phyloP scores from a whole-genome alignment of 768 basidiomycete genomes.

The Rickenella mellea region DNA sequence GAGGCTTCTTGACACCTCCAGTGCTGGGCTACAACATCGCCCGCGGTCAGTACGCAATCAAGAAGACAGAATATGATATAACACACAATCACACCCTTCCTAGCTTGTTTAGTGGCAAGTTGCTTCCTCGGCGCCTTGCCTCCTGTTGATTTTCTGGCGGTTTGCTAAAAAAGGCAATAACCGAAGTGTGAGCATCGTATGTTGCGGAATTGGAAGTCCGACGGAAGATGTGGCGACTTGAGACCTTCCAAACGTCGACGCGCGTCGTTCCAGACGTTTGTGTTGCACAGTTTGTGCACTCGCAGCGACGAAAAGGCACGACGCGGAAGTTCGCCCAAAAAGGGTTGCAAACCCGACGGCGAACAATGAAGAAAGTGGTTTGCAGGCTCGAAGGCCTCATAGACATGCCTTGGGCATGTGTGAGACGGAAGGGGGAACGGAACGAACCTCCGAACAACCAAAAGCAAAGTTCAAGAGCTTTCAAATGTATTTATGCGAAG shows the following conservation, averaged over 20 bases:
- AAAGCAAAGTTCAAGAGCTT: background rate
- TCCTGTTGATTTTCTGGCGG: slow-evolving; percentile 4
- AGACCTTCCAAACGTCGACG: background rate
- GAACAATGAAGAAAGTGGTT: background rate
- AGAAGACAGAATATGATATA: slow-evolving; percentile 1
- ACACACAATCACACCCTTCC: slow-evolving; percentile 41
- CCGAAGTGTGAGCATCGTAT: background rate
- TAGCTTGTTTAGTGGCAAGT: slow-evolving; percentile 49
- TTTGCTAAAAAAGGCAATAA: background rate
- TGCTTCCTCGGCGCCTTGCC: slow-evolving; percentile 49
- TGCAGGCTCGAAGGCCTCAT: background rate
- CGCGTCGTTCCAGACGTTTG: background rate
- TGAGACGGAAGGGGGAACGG: background rate
- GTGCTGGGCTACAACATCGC: slow-evolving; percentile 26
- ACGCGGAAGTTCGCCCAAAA: background rate
- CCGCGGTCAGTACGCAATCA: slow-evolving; percentile 4
- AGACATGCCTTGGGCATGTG: background rate
- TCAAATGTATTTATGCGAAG: background rate
- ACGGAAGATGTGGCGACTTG: background rate
- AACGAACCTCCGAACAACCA: background rate
- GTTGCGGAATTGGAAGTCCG: background rate
- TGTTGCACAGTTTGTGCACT: background rate
- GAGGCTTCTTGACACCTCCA: slow-evolving; percentile 68
- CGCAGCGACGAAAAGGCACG: background rate
- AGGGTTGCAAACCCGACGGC: background rate